These are phyloP conservation scores for Aegilops longissima DNA, from an alignment of 176 grass and related monocot genomes.

Conservation along the genomic window DNA sequence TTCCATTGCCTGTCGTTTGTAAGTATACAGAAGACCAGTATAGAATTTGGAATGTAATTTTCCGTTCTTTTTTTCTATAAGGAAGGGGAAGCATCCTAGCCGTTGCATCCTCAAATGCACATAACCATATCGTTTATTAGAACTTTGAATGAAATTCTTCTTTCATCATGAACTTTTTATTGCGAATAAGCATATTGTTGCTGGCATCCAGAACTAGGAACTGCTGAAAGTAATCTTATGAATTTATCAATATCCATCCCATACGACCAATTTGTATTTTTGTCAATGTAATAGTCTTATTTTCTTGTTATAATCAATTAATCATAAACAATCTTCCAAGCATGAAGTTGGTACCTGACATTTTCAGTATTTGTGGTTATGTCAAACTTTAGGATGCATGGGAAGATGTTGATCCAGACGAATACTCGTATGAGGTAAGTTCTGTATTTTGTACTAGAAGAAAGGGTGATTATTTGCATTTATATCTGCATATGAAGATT, in stretches of 20 bases:
- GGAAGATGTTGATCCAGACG: slow-evolving; percentile 94
- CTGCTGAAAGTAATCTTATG: background rate
- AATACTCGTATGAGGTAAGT: slow-evolving; percentile 86
- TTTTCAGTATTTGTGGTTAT: slow-evolving; percentile 7
- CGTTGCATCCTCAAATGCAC: too few species aligned
- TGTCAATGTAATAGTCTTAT: background rate
- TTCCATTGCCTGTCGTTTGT: background rate
- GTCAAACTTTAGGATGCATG: slow-evolving; percentile 68
- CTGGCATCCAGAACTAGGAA: background rate
- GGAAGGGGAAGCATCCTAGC: too few species aligned
- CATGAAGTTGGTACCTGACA: slow-evolving; percentile 6
- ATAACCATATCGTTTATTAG: too few species aligned
- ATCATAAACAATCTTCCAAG: background rate
- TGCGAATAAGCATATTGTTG: background rate
- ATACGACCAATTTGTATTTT: background rate
- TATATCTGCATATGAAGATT: background rate
- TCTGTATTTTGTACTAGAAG: background rate
- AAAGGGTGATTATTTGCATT: background rate
- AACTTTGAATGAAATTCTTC: background rate
- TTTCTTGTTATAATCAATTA: background rate
- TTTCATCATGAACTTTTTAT: background rate
- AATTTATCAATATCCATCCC: background rate
- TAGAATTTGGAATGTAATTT: background rate
- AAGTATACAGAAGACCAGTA: background rate
- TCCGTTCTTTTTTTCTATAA: background rate